Base-by-base conservation (phyloP, 768 basidiomycete species). In the Rhodotorula toruloides region DNA sequence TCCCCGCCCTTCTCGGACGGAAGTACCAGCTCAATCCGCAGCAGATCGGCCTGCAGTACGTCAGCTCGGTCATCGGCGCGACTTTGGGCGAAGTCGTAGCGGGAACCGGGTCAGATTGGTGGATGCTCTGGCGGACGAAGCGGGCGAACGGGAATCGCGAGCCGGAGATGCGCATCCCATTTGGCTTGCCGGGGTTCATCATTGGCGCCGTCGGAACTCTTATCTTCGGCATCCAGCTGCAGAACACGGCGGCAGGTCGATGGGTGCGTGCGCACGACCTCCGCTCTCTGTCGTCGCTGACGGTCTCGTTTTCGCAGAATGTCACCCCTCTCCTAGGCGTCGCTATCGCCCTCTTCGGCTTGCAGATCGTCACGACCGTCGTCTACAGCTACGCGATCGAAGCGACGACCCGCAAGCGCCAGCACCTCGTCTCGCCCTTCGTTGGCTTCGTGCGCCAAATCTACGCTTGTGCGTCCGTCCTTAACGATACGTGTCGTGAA, bases 61-160 rank as follows among this genome's bases (percentile, higher is more conserved):
- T 73, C 49, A 66, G 67, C 0, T 61, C 62, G 14, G 49, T 73
- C 31, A 48, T 75, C 54, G 74, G 74, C 0, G 72, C 69, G 8
- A 27, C 70, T 19, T 27, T 74, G 3, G 74, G 74, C 22, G 74
- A 75, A 42, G 43, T 56, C 22, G n/a, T 75, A 43, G 73, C 73
- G 19, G 74, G 74, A 0, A 40, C 9, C 1, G 73, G 73, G 2
- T 66, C 65, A 22, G 74, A 75, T 58, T 4, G n/a, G 32, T 69
- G 58, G 54, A 70, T 74, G 65, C 27, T 40, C 19, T 71, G 61
- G 60, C 60, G 74, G 1, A 67, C 71, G 3, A 49, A 36, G 32
- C 61, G 54, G 14, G 69, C 70, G 12, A 36, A 44, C 40, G 74
- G 74, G 14, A 58, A 61, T 5, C 68, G 74, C 3, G 59, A 67